Base-by-base conservation (phyloP, 2,329 filamentous ascomycete species). In the Clarireedia hainanense region DNA sequence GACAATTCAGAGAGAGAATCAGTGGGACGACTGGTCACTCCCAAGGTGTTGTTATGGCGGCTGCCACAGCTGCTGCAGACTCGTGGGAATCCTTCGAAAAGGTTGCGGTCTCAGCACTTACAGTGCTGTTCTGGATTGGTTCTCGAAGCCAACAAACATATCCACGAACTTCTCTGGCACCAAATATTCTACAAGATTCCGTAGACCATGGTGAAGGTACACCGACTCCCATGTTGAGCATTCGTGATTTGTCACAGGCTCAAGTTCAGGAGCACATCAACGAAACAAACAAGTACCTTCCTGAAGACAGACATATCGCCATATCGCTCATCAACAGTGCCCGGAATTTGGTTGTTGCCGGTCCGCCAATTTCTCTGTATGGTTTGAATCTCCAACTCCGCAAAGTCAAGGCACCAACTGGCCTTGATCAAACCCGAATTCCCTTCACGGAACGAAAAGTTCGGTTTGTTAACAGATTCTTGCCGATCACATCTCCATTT, bases 41-140 rank as follows among this genome's bases (percentile, higher is more conserved):
- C 0, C 94, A 99, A 71, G 94, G 94, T 70, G 85, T 99, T 17
- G 88, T 99, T 59, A 91, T 95, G 60, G 94, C 94, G 24, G 91
- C 92, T 30, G 89, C 89, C 24, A 95, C 94, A 57, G 88, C 95
- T 1, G 89, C 92, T 5, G 89, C 91, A 4, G 88, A 89, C 63
- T 91, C 88, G 27, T 99, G 94, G 94, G 91, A 96, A 60, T 89
- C 89, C 0, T 99, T 94, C 71, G 83, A 88, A 62, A 85, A 88
- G 67, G 83, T 89, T 55, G 82, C 90, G 55, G 85, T 80, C 66
- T 85, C 89, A 64, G 88, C 92, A 2, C 77, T 99, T 61, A 94
- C 89, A 30, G 89, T 96, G 67, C 86, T 99, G 30, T 99, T 99
- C 79, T 99, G 94, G 94, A 96, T 99, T 64, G 94, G 95, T 70